A percentile compares a stretch with the other conserved stretches of the same genome.
Conservation (phyloP, 2,329 filamentous ascomycete species). For the Alternaria incomplexa region DNA sequence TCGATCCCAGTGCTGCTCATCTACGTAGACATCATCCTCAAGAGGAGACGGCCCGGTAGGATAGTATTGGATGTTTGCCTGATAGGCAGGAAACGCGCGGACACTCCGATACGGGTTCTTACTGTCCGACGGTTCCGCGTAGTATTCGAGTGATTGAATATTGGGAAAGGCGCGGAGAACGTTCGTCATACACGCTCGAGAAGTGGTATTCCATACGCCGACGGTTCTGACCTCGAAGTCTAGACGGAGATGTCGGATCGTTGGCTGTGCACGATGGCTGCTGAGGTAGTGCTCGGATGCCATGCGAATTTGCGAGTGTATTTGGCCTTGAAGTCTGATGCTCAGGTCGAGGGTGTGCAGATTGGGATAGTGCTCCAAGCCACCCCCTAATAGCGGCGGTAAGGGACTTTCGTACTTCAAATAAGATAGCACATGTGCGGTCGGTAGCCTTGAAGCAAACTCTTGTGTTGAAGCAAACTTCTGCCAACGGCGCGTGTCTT, state of each 20-base stretch:
- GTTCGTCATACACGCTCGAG: conserved; percentile 6
- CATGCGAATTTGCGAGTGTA: background rate
- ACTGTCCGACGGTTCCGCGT: conserved; percentile 12
- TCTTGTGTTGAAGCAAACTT: background rate
- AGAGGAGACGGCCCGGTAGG: background rate
- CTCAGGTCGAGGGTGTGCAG: conserved; percentile 7
- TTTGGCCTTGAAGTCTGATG: background rate
- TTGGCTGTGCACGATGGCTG: background rate
- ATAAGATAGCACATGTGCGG: background rate
- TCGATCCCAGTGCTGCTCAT: conserved; percentile 6
- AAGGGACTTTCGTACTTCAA: background rate
- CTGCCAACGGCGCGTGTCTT: background rate
- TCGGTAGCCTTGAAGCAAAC: background rate
- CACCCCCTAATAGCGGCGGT: background rate
- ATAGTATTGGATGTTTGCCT: conserved; percentile 21
- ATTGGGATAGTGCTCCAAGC: background rate
- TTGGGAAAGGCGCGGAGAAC: conserved; percentile 4
- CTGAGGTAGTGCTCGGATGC: background rate
- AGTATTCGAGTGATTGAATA: conserved; percentile 11
- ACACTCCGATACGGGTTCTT: conserved; percentile 22
- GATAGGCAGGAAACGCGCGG: conserved; percentile 17
- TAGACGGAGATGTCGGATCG: conserved; percentile 16
- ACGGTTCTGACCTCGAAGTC: conserved; percentile 18
- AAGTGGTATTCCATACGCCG: conserved; percentile 7
- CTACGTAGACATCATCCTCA: background rate